phyloP scores from a whole-genome alignment of 805 yeast genomes.

The Yarrowia divulgata region DNA sequence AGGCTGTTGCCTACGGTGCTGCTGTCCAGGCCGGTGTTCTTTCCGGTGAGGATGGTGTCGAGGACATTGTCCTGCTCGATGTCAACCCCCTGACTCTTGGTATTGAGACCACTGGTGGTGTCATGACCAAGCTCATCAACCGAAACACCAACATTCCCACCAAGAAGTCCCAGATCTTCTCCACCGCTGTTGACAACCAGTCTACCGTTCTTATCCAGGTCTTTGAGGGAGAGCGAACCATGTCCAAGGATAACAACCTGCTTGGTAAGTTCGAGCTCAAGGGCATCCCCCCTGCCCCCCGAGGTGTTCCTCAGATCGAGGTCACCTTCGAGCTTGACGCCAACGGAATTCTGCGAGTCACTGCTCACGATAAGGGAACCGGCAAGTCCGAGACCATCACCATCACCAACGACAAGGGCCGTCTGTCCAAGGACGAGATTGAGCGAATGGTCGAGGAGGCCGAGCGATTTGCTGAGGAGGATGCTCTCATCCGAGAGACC shows the following conservation, averaged over 20 bases:
- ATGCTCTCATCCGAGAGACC: conserved; percentile 79
- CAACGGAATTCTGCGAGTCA: conserved; percentile 83
- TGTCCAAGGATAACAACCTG: conserved; percentile 90
- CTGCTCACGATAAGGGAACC: conserved; percentile 91
- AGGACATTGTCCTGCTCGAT: conserved; percentile 86
- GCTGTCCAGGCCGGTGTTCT: conserved; percentile 99
- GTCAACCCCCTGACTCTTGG: conserved; percentile 94
- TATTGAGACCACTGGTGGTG: conserved; percentile 97
- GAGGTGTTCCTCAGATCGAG: conserved; percentile 91
- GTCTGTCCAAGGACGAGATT: conserved; percentile 90
- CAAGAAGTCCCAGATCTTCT: conserved; percentile 91
- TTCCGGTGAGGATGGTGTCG: conserved; percentile 94
- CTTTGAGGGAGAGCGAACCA: conserved; percentile 94
- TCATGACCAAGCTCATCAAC: conserved; percentile 93
- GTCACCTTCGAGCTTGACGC: conserved; percentile 89
- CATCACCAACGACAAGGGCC: conserved; percentile 92
- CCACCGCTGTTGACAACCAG: conserved; percentile 96
- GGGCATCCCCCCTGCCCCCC: conserved; percentile 89
- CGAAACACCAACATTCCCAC: conserved; percentile 97
- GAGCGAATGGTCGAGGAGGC: conserved; percentile 99
- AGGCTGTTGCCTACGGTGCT: conserved; percentile 99
- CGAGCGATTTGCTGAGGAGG: conserved; percentile 92
- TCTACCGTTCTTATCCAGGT: conserved; percentile 94
- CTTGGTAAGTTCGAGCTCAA: conserved; percentile 86
- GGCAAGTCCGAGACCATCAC: conserved; percentile 92